These are phyloP conservation scores for Talinum fruticosum DNA, from an alignment of 148 eudicot species.

Conservation along the genomic window DNA sequence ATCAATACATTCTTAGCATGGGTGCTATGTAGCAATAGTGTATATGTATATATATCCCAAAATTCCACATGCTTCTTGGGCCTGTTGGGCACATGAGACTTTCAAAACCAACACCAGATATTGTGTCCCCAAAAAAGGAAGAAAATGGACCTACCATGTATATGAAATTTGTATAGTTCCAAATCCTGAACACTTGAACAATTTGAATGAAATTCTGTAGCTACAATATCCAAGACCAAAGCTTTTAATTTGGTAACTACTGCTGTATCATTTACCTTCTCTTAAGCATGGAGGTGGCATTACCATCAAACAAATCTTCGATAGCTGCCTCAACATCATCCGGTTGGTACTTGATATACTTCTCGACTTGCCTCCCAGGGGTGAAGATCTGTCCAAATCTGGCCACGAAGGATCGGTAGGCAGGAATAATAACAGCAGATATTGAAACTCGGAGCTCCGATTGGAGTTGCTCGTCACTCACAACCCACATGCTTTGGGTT, in stretches of 20 bases:
- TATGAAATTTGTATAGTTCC: neutral
- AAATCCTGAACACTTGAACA: neutral
- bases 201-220: neutral
- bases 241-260: neutral
- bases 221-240: slow-evolving; percentile 1
- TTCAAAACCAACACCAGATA: neutral
- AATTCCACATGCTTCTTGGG: too few species aligned
- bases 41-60: too few species aligned
- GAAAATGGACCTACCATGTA: neutral
- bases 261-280: slow-evolving; percentile 28
- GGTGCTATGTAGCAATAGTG: too few species aligned
- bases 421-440: slow-evolving; percentile 77
- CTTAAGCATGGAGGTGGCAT: slow-evolving; percentile 40
- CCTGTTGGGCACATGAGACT: neutral
- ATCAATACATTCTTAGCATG: too few species aligned
- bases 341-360: slow-evolving; percentile 77
- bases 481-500: slow-evolving; percentile 72
- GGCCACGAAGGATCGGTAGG: slow-evolving; percentile 69
- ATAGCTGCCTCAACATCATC: slow-evolving; percentile 75
- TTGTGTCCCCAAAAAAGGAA: neutral
- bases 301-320: slow-evolving; percentile 81
- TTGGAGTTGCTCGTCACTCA: slow-evolving; percentile 86
- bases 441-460: slow-evolving; percentile 92
- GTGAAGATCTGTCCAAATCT: slow-evolving; percentile 67
- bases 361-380: slow-evolving; percentile 80